Conservation (phyloP, 768 basidiomycete species). For the Kondoa malvinella region DNA sequence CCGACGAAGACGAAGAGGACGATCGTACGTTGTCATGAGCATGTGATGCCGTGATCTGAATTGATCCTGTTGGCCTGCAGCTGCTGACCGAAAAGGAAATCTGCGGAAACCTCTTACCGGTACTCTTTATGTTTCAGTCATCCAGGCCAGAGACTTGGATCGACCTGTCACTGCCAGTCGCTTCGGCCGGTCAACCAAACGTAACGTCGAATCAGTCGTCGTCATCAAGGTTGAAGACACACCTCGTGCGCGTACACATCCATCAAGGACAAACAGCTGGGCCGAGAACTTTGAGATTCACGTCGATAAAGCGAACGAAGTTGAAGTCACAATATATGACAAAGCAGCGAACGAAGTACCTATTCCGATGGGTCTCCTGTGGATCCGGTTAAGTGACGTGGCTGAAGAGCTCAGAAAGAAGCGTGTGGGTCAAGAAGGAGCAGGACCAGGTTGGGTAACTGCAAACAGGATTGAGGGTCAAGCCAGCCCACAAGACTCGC, state of each 20-base stretch:
- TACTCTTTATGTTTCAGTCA: slow-evolving; percentile 70
- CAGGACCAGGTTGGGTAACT: slow-evolving; percentile 80
- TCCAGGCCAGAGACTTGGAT: slow-evolving; percentile 81
- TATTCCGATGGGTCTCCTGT: slow-evolving; percentile 79
- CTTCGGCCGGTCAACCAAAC: slow-evolving; percentile 16
- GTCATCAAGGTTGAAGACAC: slow-evolving; percentile 94
- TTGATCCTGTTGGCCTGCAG: slow-evolving; percentile 30
- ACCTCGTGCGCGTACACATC: slow-evolving; percentile 76
- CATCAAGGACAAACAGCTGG: slow-evolving; percentile 88
- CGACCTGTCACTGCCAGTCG: slow-evolving; percentile 59
- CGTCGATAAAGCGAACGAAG: slow-evolving; percentile 96
- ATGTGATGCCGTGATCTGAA: neutral
- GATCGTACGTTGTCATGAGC: slow-evolving; percentile 41
- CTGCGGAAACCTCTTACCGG: slow-evolving; percentile 91
- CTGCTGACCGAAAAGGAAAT: slow-evolving; percentile 77
- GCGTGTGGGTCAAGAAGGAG: slow-evolving; percentile 76
- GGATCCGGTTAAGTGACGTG: slow-evolving; percentile 84
- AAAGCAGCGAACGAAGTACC: slow-evolving; percentile 59
- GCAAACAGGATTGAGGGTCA: slow-evolving; percentile 61
- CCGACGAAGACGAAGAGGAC: slow-evolving; percentile 40
- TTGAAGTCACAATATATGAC: slow-evolving; percentile 90
- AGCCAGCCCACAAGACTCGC: slow-evolving; percentile 30
- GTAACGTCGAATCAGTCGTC: slow-evolving; percentile 55
- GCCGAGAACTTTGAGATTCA: slow-evolving; percentile 92
- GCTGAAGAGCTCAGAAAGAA: slow-evolving; percentile 83